Conservation (phyloP, 805 yeast species). For the Candida chauliodis region DNA sequence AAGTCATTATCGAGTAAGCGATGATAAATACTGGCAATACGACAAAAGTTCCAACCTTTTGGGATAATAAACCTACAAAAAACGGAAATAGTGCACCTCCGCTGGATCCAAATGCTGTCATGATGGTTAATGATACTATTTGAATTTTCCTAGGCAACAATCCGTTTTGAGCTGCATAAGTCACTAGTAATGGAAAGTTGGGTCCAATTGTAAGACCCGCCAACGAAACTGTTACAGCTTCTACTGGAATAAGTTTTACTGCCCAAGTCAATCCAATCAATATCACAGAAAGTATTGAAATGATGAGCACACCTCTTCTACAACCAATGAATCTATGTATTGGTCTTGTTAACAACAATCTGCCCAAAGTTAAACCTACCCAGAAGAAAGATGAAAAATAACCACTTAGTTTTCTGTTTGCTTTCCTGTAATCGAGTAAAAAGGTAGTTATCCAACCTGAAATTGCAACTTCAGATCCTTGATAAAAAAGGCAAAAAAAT, state of each 20-base stretch:
- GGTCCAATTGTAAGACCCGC: conserved; percentile 68
- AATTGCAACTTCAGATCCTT: conserved; percentile 66
- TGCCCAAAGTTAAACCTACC: conserved; percentile 67
- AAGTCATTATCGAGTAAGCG: conserved; percentile 29
- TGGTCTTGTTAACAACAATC: conserved; percentile 46
- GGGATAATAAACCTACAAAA: conserved; percentile 47
- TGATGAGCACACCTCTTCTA: conserved; percentile 39
- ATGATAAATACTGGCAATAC: conserved; percentile 47
- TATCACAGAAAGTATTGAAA: conserved; percentile 30
- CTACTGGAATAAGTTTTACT: conserved; percentile 39
- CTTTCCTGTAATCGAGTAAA: conserved; percentile 51
- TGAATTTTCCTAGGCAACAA: conserved; percentile 51
- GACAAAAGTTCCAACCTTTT: conserved; percentile 44
- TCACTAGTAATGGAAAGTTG: conserved; percentile 51
- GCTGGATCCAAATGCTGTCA: conserved; percentile 53
- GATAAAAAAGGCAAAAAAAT: conserved; percentile 53
- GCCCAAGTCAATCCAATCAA: conserved; percentile 46
- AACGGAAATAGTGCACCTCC: conserved; percentile 60
- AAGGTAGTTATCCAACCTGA: conserved; percentile 73
- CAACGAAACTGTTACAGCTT: conserved; percentile 45
- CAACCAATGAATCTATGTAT: conserved; percentile 41
- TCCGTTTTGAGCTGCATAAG: conserved; percentile 38
- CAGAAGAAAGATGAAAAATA: conserved; percentile 68
- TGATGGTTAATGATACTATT: conserved; percentile 46
- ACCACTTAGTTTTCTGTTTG: conserved; percentile 47